Base-by-base conservation (phyloP, 495 filamentous ascomycete genomes). In the Astrothelium subdiscretum region DNA sequence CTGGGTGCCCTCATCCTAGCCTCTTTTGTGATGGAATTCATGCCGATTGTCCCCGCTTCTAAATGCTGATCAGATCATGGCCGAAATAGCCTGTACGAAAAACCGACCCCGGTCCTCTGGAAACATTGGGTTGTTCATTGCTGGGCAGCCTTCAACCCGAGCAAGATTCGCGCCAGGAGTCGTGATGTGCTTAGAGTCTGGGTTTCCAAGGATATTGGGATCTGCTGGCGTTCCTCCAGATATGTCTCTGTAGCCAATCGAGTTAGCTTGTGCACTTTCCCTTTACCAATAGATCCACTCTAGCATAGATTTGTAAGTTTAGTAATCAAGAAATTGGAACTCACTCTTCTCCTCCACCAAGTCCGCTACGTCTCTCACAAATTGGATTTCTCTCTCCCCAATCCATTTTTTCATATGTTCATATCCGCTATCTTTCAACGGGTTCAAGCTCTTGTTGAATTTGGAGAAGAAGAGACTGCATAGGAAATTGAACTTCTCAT, bases 381-480 rank as follows among this genome's bases (percentile, higher is more conserved):
- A 75, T n/a, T 31, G 48, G 6, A 67, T 59, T 3, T 57, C 62
- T 12, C 51, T 57, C 43, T 52, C 61, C 65, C 18, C 54, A 57
- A 59, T 63, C 59, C 57, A 48, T 31, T 68, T 66, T 2, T 29
- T 60, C 57, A 58, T 67, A 68, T 67, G 68, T 43, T 66, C 62
- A 4, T 66, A 35, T 18, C 69, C 71, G 22, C 63, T 32, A 32
- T 68, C 63, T 1, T 62, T 62, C 4, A 73, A 32, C 12, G 65
- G 63, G 35, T 67, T 69, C 67, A 66, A 71, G 44, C 62, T 69
- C 40, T 68, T 63, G 57, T 71, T 69, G 58, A 73, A 76, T 65
- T 76, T 76, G 62, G 64, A 69, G 35, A 67, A 60, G 67, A 76
- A 76, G 27, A 76, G 64, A n/a, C 61, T 62, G 26, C 58, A 63